Percentiles rank a stretch among this genome's conserved stretches.
phyloP scores from a whole-genome alignment of 495 filamentous ascomycete genomes.

The Penicillium cosmopolitanum region DNA sequence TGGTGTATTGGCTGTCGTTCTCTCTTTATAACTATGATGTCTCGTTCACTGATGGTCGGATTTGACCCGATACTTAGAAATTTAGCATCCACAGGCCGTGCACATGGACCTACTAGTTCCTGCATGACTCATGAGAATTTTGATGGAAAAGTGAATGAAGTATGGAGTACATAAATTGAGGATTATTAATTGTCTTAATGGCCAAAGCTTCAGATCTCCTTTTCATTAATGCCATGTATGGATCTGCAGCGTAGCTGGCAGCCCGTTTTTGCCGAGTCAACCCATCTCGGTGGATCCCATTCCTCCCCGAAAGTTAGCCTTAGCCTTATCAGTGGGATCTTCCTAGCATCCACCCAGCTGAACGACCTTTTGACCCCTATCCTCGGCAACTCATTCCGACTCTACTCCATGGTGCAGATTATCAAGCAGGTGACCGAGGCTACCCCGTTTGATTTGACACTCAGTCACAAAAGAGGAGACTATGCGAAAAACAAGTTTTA shows the following conservation, averaged over 20 bases:
- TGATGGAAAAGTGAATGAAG: background rate
- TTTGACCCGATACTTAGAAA: background rate
- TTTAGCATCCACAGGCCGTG: background rate
- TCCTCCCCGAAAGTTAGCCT: background rate
- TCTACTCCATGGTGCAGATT: too few relatives aligned
- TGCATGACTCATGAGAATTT: background rate
- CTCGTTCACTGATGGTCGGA: background rate
- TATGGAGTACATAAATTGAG: background rate
- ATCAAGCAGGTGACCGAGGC: too few relatives aligned
- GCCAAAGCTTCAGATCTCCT: background rate
- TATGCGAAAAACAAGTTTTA: too few relatives aligned
- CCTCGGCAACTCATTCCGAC: background rate
- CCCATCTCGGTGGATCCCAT: background rate
- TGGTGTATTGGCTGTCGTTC: background rate
- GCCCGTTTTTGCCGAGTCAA: constrained; percentile 4
- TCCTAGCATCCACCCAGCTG: background rate
- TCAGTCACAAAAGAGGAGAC: background rate
- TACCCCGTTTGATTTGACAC: too few relatives aligned
- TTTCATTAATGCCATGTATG: background rate
- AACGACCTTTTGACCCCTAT: background rate
- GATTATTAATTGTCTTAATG: background rate
- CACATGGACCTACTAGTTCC: background rate
- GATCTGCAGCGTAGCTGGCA: background rate
- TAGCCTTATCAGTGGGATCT: background rate
- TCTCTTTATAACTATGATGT: background rate